Percentiles rank a stretch among this genome's conserved stretches.
Evolutionary conservation across 2,329 filamentous ascomycete genomes (phyloP).

Genomic region (Trichoderma sp.): DNA sequence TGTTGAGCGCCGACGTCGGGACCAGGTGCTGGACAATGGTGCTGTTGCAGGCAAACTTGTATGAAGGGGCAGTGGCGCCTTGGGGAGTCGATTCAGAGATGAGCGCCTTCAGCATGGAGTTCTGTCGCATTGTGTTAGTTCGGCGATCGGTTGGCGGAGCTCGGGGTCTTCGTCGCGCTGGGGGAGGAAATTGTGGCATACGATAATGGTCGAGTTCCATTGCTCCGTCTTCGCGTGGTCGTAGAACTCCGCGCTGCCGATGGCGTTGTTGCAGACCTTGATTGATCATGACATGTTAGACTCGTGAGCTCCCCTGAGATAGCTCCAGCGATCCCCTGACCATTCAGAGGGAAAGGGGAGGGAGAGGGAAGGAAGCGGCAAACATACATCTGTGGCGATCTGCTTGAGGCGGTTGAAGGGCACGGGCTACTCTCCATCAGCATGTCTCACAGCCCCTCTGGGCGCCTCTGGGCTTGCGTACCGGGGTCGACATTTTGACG

Average conservation of each 20-base stretch:
- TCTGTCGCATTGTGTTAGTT: slow-evolving; percentile 50
- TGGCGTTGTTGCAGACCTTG: slow-evolving; percentile 80
- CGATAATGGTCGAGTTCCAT: slow-evolving; percentile 94
- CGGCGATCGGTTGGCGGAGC: background rate
- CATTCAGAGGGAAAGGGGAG: background rate
- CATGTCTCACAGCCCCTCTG: slow-evolving; percentile 23
- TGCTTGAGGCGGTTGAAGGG: slow-evolving; percentile 76
- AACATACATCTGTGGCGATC: slow-evolving; percentile 78
- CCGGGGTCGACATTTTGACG: slow-evolving; percentile 46
- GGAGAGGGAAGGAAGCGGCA: background rate
- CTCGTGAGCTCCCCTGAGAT: slow-evolving; percentile 4
- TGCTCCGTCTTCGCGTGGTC: slow-evolving; percentile 80
- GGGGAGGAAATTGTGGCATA: slow-evolving; percentile 50
- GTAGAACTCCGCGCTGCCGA: slow-evolving; percentile 76
- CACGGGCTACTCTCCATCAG: slow-evolving; percentile 62
- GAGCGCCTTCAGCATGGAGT: slow-evolving; percentile 73
- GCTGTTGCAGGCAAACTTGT: slow-evolving; percentile 96
- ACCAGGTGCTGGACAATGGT: slow-evolving; percentile 95
- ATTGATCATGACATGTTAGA: background rate
- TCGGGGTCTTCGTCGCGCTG: slow-evolving; percentile 26
- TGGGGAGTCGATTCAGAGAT: slow-evolving; percentile 72
- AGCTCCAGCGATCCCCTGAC: background rate
- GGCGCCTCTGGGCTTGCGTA: slow-evolving; percentile 31
- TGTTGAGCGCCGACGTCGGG: slow-evolving; percentile 65
- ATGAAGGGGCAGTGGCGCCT: slow-evolving; percentile 62